Base-by-base conservation (phyloP, 306 rosid species). In the Dryas drummondii region DNA sequence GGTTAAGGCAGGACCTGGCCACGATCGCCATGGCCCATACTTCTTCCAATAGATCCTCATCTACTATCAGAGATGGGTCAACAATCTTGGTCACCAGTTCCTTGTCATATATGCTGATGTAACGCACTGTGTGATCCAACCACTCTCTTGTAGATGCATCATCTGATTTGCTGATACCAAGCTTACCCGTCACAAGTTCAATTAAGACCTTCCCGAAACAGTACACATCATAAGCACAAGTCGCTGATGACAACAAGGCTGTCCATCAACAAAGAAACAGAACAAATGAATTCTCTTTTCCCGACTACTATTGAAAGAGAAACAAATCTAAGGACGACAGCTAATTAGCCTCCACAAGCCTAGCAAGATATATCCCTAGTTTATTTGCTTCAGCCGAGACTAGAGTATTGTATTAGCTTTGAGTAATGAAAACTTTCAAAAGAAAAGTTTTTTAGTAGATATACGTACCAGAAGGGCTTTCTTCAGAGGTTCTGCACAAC, bases 1-100 rank as follows among this genome's bases (percentile, higher is more conserved):
- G 93, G 76, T 89, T 96, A 49, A 96, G 87, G 85, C 99, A 96
- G n/a, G 97, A 88, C 82, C 89, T 83, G 57, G 99, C 99, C 52
- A 96, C 91, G 26, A 96, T 86, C 40, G 97, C 91, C 92, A 92
- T 89, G 13, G 98, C 97, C 99, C 98, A 96, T 22, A 90, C 96
- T 81, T 96, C 99, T 79, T 96, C 97, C 78, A 96, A 45, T 22
- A 92, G 83, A 86, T 96, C 99, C 66, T 96, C 99, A 56, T 96
- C 91, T 64, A 96, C 80, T 9, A 96, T 87, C 70, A 96, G 82
- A 63, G 90, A 84, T 4, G 99, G 93, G 59, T 96, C 99, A 5
- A 92, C 81, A 42, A 96, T 92, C 84, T 85, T 92, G 1, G 66
- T 85, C 58, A 96, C 53, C 57, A 77, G 83, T 46, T 92, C 98